Evolutionary conservation across 352 stramenopile genomes (phyloP), one percentile per base, ranked within the genome.

Genomic region (Globisporangium okanoganense): DNA sequence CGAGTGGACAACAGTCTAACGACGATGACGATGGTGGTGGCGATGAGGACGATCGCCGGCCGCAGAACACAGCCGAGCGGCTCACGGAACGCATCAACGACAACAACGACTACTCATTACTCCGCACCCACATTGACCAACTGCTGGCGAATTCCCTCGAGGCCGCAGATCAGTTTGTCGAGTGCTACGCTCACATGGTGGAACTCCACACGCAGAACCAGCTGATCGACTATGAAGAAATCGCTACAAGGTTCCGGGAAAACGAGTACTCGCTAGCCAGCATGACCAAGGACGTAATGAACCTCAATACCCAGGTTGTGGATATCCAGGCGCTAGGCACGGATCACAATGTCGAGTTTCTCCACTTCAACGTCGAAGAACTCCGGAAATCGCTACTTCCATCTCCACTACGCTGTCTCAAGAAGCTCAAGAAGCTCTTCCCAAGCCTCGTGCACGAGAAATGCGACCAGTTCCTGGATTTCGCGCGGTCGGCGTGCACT

Each of bases 381-480:
- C 62, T 90, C 0, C 72, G 79, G 35, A 31, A 66, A 25, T 53
- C 72, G 3, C 56, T 90, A 0, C 29, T 81, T 0, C 81, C 81
- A 16, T 83, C 77, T 0, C 77, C 81, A 0, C 60, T 50, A 9
- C 56, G 69, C 12, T 90, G 78, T 43, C 47, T 88, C 0, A 56
- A 74, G 5, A 57, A 56, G 3, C 67, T 88, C 33, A 64, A 75
- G 1, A 36, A 66, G 25, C 38, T 88, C 1, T 65, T 85, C 7
- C 81, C 81, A 6, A 16, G 47, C 2, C 64, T 90, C 0, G 66
- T 53, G 20, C 75, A 68, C 24, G 78, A 88, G 25, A 71, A 69
- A 43, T 90, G 78, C 31, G 62, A 76, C 2, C 20, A 69, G 13
- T 87, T 90, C 44, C 66, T 86, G 0, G 51, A 44, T 0, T 87